Conservation (phyloP, 805 yeast species). For the Wickerhamomyces silvicola region DNA sequence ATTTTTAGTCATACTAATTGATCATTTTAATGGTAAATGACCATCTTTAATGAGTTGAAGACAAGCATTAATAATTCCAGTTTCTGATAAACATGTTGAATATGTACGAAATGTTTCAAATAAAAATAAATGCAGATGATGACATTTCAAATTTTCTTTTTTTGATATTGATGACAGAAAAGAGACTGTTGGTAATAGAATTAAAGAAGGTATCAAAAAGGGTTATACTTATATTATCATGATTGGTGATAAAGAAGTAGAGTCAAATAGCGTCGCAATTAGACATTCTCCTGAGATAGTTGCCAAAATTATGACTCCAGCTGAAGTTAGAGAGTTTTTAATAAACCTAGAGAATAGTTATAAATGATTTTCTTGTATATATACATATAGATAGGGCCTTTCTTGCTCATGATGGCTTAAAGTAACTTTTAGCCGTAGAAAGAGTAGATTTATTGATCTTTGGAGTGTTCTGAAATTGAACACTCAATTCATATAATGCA, state of each 20-base stretch:
- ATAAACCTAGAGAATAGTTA: constrained; percentile 44
- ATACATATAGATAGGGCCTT: constrained; percentile 1
- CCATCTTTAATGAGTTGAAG: constrained; percentile 96
- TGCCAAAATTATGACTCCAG: constrained; percentile 35
- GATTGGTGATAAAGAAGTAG: constrained; percentile 81
- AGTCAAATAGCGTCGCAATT: constrained; percentile 51
- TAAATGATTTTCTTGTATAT: constrained; percentile 16
- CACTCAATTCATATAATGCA: constrained; percentile 22
- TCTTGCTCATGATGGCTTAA: no score
- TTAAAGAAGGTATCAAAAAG: constrained; percentile 67
- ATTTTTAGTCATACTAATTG: constrained; percentile 83
- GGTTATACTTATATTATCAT: constrained; percentile 78
- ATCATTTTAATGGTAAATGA: constrained; percentile 90
- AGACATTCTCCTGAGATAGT: constrained; percentile 49
- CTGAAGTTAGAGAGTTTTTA: constrained; percentile 50
- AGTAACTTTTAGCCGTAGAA: no score
- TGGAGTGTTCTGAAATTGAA: constrained; percentile 15
- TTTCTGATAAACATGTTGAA: constrained; percentile 52
- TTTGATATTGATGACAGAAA: constrained; percentile 71
- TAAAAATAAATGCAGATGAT: constrained; percentile 40
- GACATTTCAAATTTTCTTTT: constrained; percentile 53
- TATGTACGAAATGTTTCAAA: constrained; percentile 45
- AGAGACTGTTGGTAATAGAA: constrained; percentile 75
- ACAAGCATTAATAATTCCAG: constrained; percentile 81
- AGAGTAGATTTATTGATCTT: constrained; percentile 14